Percentiles rank a stretch among this genome's conserved stretches.
phyloP scores from a whole-genome alignment of 139 green algal species.

The Auxenochlorella protothecoides region DNA sequence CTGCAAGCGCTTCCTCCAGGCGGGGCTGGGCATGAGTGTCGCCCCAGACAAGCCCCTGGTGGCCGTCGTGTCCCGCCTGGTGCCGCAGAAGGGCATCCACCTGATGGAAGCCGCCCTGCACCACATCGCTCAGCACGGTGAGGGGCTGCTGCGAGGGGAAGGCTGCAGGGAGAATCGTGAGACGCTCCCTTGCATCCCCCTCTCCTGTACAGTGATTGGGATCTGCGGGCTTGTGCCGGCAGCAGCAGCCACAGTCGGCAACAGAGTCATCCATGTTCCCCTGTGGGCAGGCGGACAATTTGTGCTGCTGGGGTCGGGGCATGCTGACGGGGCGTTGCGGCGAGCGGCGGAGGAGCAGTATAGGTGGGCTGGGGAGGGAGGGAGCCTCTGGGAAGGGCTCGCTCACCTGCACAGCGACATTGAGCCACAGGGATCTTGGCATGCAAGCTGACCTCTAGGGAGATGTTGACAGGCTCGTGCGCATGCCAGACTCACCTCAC shows the following conservation, averaged over 20 bases:
- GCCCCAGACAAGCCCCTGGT: slow-evolving; percentile 72
- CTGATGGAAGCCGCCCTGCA: slow-evolving; percentile 74
- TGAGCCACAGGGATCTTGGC: too few relatives aligned
- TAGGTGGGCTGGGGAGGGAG: slow-evolving; percentile 11
- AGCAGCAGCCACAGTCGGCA: neutral
- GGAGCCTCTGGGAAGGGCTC: neutral
- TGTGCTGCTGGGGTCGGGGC: slow-evolving; percentile 81
- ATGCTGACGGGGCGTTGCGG: slow-evolving; percentile 69
- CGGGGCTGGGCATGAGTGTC: slow-evolving; percentile 69
- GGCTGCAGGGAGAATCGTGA: too few relatives aligned
- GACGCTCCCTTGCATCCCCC: too few relatives aligned
- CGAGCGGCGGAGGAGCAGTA: slow-evolving; percentile 55
- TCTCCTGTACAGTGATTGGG: too few relatives aligned
- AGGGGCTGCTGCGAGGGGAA: neutral
- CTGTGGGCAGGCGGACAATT: slow-evolving; percentile 66
- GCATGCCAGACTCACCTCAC: too few relatives aligned
- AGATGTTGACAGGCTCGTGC: too few relatives aligned
- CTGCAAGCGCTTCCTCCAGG: slow-evolving; percentile 81
- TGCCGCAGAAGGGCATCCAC: slow-evolving; percentile 88
- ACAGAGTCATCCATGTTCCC: neutral
- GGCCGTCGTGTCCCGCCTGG: slow-evolving; percentile 77
- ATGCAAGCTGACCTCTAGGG: too few relatives aligned
- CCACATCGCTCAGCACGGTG: slow-evolving; percentile 37
- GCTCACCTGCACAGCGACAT: too few relatives aligned
- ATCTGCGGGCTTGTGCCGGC: too few relatives aligned